These are phyloP conservation scores for Metarhizium album DNA, from an alignment of 2,329 filamentous ascomycete genomes.

Conservation along the genomic window DNA sequence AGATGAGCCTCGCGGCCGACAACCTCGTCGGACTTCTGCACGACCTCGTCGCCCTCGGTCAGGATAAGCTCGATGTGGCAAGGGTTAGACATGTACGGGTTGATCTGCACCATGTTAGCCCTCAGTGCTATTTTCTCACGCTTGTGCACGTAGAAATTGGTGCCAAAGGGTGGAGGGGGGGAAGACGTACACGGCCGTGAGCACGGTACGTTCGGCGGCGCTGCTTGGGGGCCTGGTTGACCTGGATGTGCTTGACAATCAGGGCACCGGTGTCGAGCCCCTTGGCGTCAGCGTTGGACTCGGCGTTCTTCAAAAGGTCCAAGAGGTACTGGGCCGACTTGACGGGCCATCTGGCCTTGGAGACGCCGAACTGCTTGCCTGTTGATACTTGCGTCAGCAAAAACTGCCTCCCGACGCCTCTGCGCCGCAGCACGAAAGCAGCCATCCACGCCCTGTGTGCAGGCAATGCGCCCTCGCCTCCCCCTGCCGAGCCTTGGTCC, in stretches of 20 bases:
- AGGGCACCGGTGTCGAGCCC: slow-evolving; percentile 95
- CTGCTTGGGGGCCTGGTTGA: slow-evolving; percentile 99
- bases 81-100: slow-evolving; percentile 99
- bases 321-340: slow-evolving; percentile 99
- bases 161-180: neutral
- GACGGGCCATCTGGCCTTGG: slow-evolving; percentile 95
- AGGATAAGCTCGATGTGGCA: slow-evolving; percentile 99
- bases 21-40: slow-evolving; percentile 88
- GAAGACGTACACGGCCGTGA: slow-evolving; percentile 93
- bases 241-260: slow-evolving; percentile 99
- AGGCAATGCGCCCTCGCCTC: too few species aligned
- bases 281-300: slow-evolving; percentile 95
- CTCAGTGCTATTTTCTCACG: neutral
- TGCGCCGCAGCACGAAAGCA: too few species aligned
- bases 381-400: slow-evolving; percentile 19
- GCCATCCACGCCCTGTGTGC: too few species aligned
- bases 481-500: too few species aligned
- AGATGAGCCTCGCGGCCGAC: slow-evolving; percentile 60
- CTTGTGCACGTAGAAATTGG: neutral
- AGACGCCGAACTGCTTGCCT: slow-evolving; percentile 99
- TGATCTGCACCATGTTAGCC: slow-evolving; percentile 59
- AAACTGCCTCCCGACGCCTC: neutral
- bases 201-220: slow-evolving; percentile 98
- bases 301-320: slow-evolving; percentile 93
- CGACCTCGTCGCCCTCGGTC: slow-evolving; percentile 91